Base-by-base conservation (phyloP, 2,329 filamentous ascomycete genomes). In the Stagonosporopsis chrysanthemi region DNA sequence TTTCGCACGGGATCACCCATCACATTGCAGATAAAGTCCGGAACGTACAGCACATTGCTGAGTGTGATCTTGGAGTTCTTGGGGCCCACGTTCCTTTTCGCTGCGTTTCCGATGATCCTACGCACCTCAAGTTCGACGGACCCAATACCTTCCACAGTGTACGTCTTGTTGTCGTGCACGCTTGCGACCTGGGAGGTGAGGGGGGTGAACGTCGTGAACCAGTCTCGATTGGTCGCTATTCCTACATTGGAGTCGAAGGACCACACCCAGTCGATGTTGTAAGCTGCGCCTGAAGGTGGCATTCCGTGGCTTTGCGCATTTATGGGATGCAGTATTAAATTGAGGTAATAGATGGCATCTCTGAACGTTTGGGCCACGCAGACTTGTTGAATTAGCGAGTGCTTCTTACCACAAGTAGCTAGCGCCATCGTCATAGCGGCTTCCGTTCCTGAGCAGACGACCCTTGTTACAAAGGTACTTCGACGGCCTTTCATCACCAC, bases 1-100 rank as follows among this genome's bases (percentile, higher is more conserved):
- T 51, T 22, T 28, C 48, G 28, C 11, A 51, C 48, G n/a, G 39
- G 19, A 22, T 42, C 24, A 22, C 48, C 48, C 48, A 51, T 43
- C 29, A 51, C 39, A 14, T 51, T 51, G 48, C 48, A 51, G 39
- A 51, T 22, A n/a, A 51, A 51, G 39, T 36, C 39, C 15, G 48
- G 48, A 41, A 51, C 48, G 29, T 51, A 51, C 29, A 51, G 39
- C 39, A 51, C 48, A n/a, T 51, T 43, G 29, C 14, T 40, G 29
- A 51, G 48, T n/a, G 17, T 36, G 39, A 51, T 11, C 11, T 42
- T 51, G 22, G 48, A 43, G 31, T 51, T 51, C 15, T 51, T 51
- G 9, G 48, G 48, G 4, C 48, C 48, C 29, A 51, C 48, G 15
- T 51, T 51, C 6, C 48, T 24, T n/a, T 51, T 51, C 22, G 39